These are phyloP conservation scores for Kodamaea suecica DNA, from an alignment of 1,139 yeast species.

Conservation along the genomic window DNA sequence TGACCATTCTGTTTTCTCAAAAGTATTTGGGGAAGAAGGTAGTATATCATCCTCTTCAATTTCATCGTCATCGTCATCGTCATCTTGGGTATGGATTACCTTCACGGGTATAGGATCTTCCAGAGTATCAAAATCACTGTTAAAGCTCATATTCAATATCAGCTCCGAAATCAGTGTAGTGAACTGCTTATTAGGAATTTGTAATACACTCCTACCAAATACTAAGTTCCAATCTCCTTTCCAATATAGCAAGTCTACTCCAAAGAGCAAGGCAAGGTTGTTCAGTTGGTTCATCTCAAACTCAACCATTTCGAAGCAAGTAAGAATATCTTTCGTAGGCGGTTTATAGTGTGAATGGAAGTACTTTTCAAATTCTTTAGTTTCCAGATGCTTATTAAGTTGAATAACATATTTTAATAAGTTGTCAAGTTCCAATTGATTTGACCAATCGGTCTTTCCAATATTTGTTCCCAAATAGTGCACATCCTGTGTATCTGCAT, in stretches of 20 bases:
- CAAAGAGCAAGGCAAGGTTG: slow-evolving; percentile 10
- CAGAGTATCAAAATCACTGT: slow-evolving; percentile 9
- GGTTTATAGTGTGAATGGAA: slow-evolving; percentile 12
- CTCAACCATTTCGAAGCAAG: slow-evolving; percentile 30
- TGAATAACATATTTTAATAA: slow-evolving; percentile 31
- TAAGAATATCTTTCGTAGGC: slow-evolving; percentile 17
- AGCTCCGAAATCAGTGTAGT: slow-evolving; percentile 4
- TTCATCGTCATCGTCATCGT: slow-evolving; percentile 7
- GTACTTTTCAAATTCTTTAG: slow-evolving; percentile 16
- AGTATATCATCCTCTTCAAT: neutral
- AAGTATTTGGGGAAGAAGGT: neutral
- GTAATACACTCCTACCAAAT: neutral
- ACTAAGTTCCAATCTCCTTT: neutral
- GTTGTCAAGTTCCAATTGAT: slow-evolving; percentile 30
- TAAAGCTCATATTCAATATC: slow-evolving; percentile 11
- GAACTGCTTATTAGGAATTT: neutral
- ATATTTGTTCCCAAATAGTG: slow-evolving; percentile 19
- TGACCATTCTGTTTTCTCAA: neutral
- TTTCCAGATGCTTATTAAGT: slow-evolving; percentile 19
- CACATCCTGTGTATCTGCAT: slow-evolving; percentile 2
- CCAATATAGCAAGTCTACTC: slow-evolving; percentile 24
- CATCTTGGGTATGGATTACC: neutral
- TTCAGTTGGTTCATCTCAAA: slow-evolving; percentile 13
- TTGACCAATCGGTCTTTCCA: slow-evolving; percentile 31
- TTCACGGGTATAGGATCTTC: too few species aligned